Conservation (phyloP, 192 early-diverging fungal genomes). For the Pilobolus umbonatus region DNA sequence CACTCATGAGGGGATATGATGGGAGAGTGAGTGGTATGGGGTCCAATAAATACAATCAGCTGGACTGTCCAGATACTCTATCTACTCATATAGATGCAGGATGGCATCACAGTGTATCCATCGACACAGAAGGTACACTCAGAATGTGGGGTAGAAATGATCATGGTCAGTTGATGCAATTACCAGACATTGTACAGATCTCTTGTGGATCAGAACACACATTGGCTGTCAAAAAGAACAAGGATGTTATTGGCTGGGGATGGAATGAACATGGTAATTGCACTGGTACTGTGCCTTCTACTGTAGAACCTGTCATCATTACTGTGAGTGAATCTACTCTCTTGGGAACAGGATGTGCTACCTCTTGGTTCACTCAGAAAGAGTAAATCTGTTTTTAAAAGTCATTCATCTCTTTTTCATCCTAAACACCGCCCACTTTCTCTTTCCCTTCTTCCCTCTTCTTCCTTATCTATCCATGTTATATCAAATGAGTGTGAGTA, state of each 20-base stretch:
- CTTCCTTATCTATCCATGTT: too few species aligned
- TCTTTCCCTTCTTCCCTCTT: too few species aligned
- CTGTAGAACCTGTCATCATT: background rate
- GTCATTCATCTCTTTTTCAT: too few species aligned
- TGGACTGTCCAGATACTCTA: conserved; percentile 11
- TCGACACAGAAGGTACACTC: conserved; percentile 29
- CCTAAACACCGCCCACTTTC: too few species aligned
- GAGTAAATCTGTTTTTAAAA: too few species aligned
- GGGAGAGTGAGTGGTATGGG: conserved; percentile 50
- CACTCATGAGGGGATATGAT: conserved; percentile 43
- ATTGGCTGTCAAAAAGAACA: conserved; percentile 44
- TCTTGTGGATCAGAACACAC: conserved; percentile 78
- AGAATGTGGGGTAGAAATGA: conserved; percentile 74
- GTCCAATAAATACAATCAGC: conserved; percentile 61
- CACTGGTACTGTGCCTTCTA: conserved; percentile 36
- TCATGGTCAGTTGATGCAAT: conserved; percentile 52
- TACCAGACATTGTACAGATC: conserved; percentile 21
- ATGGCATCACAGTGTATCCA: conserved; percentile 53
- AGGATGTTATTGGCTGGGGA: conserved; percentile 67
- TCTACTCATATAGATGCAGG: conserved; percentile 44
- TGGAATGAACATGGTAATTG: conserved; percentile 97
- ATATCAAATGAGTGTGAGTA: too few species aligned
- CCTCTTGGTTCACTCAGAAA: conserved; percentile 45
- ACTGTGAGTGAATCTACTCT: background rate
- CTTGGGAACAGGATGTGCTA: conserved; percentile 37